Conservation (phyloP, 371 early-diverging fungal species). For the Mortierella sp. region DNA sequence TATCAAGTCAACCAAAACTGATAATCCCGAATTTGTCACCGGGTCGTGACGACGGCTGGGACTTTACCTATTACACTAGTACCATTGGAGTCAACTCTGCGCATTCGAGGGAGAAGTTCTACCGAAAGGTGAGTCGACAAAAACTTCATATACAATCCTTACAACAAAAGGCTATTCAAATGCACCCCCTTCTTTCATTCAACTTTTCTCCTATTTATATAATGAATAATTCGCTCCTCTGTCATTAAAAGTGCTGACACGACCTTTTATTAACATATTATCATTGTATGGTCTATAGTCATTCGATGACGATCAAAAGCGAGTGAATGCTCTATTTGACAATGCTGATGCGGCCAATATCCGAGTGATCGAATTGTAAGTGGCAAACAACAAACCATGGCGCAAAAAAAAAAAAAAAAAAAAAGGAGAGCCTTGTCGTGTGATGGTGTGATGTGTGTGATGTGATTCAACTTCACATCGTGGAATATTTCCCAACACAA, state of each 20-base stretch:
- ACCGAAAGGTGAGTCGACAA: slow-evolving; percentile 55
- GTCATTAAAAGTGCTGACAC: neutral
- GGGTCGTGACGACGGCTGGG: slow-evolving; percentile 58
- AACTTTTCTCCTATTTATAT: neutral
- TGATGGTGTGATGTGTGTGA: neutral
- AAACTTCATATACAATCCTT: neutral
- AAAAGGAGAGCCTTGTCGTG: slow-evolving; percentile 1
- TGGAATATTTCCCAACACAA: too few species aligned
- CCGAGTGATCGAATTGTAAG: slow-evolving; percentile 80
- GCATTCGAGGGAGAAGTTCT: slow-evolving; percentile 77
- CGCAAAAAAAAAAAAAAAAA: slow-evolving; percentile 5
- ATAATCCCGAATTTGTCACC: slow-evolving; percentile 53
- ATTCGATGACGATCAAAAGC: slow-evolving; percentile 77
- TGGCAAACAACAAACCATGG: neutral
- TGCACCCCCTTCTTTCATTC: neutral
- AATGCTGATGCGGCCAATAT: slow-evolving; percentile 77
- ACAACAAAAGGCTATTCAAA: neutral
- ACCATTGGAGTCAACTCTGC: slow-evolving; percentile 84
- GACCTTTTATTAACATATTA: neutral
- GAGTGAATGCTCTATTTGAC: slow-evolving; percentile 84
- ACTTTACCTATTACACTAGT: slow-evolving; percentile 91
- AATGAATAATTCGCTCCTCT: neutral
- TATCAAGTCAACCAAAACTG: slow-evolving; percentile 21
- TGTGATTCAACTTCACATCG: too few species aligned
- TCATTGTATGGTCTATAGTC: slow-evolving; percentile 35